phyloP scores from a whole-genome alignment of 305 asterid genomes.

The Fraxinus platypoda region DNA sequence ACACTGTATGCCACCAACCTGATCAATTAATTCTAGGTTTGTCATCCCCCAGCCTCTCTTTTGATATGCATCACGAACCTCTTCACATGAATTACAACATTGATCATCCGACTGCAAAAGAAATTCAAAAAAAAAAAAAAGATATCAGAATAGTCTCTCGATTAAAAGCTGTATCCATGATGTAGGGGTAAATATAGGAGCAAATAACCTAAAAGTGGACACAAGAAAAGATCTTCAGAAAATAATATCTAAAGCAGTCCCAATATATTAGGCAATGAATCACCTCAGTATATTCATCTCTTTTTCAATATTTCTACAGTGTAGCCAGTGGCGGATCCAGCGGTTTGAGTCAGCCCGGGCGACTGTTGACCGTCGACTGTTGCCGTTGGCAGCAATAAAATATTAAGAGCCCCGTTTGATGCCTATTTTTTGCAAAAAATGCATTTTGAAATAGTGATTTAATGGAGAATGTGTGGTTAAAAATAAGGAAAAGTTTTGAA shows the following conservation, averaged over 20 bases:
- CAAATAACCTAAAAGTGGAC: slow-evolving; percentile 15
- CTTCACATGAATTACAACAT: slow-evolving; percentile 98
- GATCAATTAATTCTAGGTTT: slow-evolving; percentile 79
- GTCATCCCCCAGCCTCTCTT: slow-evolving; percentile 91
- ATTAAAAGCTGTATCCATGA: slow-evolving; percentile 1
- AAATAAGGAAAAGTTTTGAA: no score
- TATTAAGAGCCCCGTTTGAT: no score
- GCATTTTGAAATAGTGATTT: no score
- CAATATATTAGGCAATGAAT: neutral
- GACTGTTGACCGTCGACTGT: no score
- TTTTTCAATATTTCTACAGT: neutral
- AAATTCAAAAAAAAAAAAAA: neutral
- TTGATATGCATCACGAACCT: slow-evolving; percentile 95
- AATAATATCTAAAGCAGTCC: neutral
- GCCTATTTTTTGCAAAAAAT: no score
- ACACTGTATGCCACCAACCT: slow-evolving; percentile 42
- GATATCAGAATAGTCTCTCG: neutral
- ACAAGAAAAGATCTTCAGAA: neutral
- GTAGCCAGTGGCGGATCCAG: neutral
- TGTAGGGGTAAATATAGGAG: slow-evolving; percentile 1
- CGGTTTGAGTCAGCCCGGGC: no score
- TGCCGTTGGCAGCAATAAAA: no score
- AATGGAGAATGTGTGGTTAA: no score
- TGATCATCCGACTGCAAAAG: slow-evolving; percentile 79
- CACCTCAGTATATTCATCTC: neutral